Conservation (phyloP, 73 alveolate species). For the Tetrahymena malaccensis region DNA sequence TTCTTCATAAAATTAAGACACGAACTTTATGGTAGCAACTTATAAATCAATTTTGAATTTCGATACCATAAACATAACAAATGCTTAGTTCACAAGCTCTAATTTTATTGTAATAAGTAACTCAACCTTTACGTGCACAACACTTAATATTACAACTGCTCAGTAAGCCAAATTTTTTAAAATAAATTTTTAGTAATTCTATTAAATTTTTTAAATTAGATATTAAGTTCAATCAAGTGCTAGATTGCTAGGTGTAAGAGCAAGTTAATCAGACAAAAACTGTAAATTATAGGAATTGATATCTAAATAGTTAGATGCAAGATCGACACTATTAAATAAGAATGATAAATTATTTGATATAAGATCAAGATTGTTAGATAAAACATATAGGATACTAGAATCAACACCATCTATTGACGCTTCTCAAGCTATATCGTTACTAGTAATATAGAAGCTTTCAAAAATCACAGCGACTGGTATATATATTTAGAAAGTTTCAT, state of each 20-base stretch:
- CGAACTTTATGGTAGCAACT: neutral
- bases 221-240: neutral
- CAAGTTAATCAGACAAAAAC: neutral
- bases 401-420: neutral
- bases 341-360: neutral
- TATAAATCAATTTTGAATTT: neutral
- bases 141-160: neutral
- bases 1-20: neutral
- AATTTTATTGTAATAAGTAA: neutral
- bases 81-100: neutral
- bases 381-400: neutral
- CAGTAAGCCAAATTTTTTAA: neutral
- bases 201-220: neutral
- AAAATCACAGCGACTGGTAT: neutral
- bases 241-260: neutral
- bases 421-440: neutral
- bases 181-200: neutral
- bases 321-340: neutral
- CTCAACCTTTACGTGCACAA: neutral
- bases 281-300: too few species aligned
- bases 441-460: neutral
- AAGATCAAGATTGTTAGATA: neutral
- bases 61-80: neutral
- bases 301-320: neutral
- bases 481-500: neutral